Evolutionary conservation across 768 basidiomycete genomes (phyloP).

Genomic region (Collybia nuda): DNA sequence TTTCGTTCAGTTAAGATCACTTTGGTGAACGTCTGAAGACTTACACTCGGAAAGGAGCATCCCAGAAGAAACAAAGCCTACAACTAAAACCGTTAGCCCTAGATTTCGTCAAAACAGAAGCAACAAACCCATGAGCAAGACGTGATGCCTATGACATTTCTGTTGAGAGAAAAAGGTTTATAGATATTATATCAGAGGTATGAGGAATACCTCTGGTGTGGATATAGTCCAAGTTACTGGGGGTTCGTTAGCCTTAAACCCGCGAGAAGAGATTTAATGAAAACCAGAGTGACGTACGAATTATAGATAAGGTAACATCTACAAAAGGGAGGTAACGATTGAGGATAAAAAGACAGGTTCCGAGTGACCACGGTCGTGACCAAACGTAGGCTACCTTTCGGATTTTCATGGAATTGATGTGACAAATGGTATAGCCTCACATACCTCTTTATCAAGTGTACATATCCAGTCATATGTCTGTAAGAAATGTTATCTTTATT

Average conservation of each 20-base stretch:
- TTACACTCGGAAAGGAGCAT: conserved; percentile 2
- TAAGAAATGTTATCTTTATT: background rate
- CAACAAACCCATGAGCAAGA: conserved; percentile 1
- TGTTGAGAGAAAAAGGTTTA: background rate
- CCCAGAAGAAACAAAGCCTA: background rate
- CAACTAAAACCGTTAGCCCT: background rate
- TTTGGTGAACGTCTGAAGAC: background rate
- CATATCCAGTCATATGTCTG: conserved; percentile 3
- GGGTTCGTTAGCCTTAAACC: background rate
- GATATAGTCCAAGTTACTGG: background rate
- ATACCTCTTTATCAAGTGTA: conserved; percentile 1
- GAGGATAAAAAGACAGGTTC: conserved; percentile 6
- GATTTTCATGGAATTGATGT: no score
- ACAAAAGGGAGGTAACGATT: conserved; percentile 9
- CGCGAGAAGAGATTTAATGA: no score
- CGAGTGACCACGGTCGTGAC: background rate
- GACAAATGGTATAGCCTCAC: background rate
- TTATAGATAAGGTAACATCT: conserved; percentile 1
- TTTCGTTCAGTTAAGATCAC: background rate
- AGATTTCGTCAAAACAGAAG: background rate
- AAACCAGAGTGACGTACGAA: background rate
- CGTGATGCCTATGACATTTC: background rate
- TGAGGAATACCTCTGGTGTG: background rate
- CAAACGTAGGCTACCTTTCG: conserved; percentile 7
- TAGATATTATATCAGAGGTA: background rate